These are phyloP conservation scores for Agrostemma githago DNA, from an alignment of 148 eudicot genomes.

Conservation along the genomic window DNA sequence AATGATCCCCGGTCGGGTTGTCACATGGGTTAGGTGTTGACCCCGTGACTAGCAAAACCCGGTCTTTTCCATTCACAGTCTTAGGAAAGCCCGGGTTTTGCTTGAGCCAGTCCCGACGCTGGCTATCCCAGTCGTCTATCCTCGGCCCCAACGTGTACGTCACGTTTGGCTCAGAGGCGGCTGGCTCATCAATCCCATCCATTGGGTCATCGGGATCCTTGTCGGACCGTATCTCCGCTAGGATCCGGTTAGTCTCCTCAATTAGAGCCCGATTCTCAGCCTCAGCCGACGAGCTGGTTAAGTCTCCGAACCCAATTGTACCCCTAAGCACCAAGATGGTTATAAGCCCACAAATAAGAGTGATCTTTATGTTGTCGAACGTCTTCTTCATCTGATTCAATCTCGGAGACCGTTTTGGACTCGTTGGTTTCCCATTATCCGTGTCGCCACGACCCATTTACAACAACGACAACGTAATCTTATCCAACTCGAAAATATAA, in stretches of 20 bases:
- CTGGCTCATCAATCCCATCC: neutral
- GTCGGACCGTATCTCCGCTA: constrained; percentile 70
- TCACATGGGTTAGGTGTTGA: constrained; percentile 74
- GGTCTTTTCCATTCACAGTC: constrained; percentile 34
- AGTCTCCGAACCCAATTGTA: constrained; percentile 62
- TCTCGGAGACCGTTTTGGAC: constrained; percentile 18
- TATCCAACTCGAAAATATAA: neutral
- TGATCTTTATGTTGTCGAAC: constrained; percentile 69
- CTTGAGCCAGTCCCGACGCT: constrained; percentile 45
- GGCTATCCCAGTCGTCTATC: constrained; percentile 48
- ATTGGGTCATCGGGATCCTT: constrained; percentile 48
- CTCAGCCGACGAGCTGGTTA: constrained; percentile 44
- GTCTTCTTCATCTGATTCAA: constrained; percentile 53
- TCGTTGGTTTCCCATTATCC: constrained; percentile 20
- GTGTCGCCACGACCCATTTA: constrained; percentile 27
- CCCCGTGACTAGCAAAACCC: constrained; percentile 65
- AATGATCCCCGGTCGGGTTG: constrained; percentile 70
- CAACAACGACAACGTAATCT: neutral
- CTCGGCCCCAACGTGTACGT: constrained; percentile 54
- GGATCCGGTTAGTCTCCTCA: constrained; percentile 68
- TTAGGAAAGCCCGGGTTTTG: constrained; percentile 47
- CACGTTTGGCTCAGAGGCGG: constrained; percentile 22
- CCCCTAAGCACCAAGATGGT: constrained; percentile 90
- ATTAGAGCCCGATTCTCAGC: constrained; percentile 45
- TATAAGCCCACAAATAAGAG: constrained; percentile 71